Percentiles rank a stretch among this genome's conserved stretches.
phyloP scores from a whole-genome alignment of 2,329 filamentous ascomycete genomes.

The Scedosporium dehoogii region DNA sequence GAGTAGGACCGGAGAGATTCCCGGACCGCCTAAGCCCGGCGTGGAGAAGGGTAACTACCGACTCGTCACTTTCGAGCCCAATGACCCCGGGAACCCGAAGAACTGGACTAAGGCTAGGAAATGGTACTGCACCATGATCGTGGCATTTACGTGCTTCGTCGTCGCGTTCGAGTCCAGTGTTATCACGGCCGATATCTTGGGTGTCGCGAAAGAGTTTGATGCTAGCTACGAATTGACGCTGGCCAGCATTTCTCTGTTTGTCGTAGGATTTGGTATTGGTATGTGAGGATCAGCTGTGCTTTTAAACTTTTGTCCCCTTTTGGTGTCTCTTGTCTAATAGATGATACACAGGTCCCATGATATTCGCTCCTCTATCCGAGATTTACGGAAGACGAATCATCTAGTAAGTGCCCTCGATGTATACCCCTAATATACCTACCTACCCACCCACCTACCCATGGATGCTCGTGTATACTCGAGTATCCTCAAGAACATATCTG shows the following conservation, averaged over 20 bases:
- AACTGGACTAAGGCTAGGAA: constrained; percentile 73
- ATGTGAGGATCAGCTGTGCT: too few species aligned
- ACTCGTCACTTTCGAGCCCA: constrained; percentile 55
- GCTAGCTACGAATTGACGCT: constrained; percentile 65
- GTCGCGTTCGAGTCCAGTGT: constrained; percentile 64
- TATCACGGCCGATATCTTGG: constrained; percentile 65
- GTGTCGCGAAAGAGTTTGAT: constrained; percentile 52
- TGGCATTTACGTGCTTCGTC: constrained; percentile 66
- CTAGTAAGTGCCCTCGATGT: constrained; percentile 36
- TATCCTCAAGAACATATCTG: too few species aligned
- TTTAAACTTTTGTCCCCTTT: too few species aligned
- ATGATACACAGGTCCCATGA: constrained; percentile 51
- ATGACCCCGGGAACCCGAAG: constrained; percentile 72
- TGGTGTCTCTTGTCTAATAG: too few species aligned
- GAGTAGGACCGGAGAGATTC: constrained; percentile 51
- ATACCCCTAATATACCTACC: not conserved
- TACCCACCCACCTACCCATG: not conserved
- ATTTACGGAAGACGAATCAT: constrained; percentile 62
- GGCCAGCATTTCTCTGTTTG: constrained; percentile 65
- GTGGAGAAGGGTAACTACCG: constrained; percentile 26
- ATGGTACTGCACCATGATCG: constrained; percentile 80
- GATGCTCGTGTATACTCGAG: not conserved
- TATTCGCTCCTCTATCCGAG: constrained; percentile 70
- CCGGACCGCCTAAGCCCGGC: constrained; percentile 24
- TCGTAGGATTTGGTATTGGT: constrained; percentile 68